These are phyloP conservation scores for Cadophora gregata DNA, from an alignment of 2,329 filamentous ascomycete genomes.

Conservation along the genomic window DNA sequence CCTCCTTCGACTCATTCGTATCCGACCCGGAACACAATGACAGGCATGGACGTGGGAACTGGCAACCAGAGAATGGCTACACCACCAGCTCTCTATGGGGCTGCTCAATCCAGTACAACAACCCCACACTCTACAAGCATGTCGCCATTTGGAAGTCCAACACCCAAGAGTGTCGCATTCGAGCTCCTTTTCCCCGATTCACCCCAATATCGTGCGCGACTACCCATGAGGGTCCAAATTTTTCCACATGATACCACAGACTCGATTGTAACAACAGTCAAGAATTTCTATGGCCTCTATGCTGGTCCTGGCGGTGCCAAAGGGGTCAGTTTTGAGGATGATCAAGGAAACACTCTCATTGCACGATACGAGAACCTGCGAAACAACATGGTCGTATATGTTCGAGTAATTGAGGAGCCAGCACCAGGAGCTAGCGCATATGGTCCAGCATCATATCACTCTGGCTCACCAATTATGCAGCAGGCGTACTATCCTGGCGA, in stretches of 20 bases:
- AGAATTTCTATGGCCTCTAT: slow-evolving; percentile 98
- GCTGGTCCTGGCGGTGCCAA: slow-evolving; percentile 71
- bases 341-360: slow-evolving; percentile 87
- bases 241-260: slow-evolving; percentile 96
- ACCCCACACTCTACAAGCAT: slow-evolving; percentile 39
- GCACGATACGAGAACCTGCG: slow-evolving; percentile 95
- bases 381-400: slow-evolving; percentile 91
- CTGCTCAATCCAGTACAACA: slow-evolving; percentile 36
- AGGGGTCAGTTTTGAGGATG: slow-evolving; percentile 95
- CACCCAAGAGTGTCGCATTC: slow-evolving; percentile 79
- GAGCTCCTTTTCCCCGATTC: slow-evolving; percentile 74
- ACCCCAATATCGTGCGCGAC: slow-evolving; percentile 72
- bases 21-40: slow-evolving; percentile 41
- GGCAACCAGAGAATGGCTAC: slow-evolving; percentile 40
- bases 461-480: slow-evolving; percentile 56
- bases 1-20: slow-evolving; percentile 36
- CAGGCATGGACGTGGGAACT: slow-evolving; percentile 37
- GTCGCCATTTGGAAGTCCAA: slow-evolving; percentile 44
- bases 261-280: slow-evolving; percentile 96
- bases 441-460: slow-evolving; percentile 59
- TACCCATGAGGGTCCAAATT: slow-evolving; percentile 89
- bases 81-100: slow-evolving; percentile 38
- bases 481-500: slow-evolving; percentile 65
- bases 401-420: slow-evolving; percentile 76
- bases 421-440: slow-evolving; percentile 52